phyloP scores from a whole-genome alignment of 2,329 filamentous ascomycete species.

The Alternaria burnsii region DNA sequence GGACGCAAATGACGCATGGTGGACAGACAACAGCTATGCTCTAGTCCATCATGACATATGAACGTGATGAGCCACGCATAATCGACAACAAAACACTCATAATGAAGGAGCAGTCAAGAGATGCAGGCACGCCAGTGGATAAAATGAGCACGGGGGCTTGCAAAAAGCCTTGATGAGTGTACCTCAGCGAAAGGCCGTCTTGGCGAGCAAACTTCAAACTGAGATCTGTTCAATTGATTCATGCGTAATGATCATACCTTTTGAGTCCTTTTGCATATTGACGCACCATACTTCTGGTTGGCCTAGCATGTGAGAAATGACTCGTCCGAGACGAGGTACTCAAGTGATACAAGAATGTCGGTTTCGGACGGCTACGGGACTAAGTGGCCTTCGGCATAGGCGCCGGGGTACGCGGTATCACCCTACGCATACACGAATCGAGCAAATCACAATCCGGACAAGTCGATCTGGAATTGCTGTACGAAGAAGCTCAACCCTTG shows the following conservation, averaged over 20 bases:
- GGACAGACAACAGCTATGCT: too few relatives aligned
- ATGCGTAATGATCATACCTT: not conserved
- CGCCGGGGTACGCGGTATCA: conserved; percentile 20
- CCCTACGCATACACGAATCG: conserved; percentile 10
- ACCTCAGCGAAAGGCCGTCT: too few relatives aligned
- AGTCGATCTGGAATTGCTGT: conserved; percentile 5
- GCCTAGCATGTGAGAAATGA: conserved; percentile 34
- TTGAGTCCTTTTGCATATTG: conserved; percentile 14
- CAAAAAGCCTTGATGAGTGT: too few relatives aligned
- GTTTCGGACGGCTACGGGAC: conserved; percentile 27
- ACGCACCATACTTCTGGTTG: conserved; percentile 25
- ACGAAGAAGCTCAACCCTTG: conserved; percentile 4
- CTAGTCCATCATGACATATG: not conserved
- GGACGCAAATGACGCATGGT: not conserved
- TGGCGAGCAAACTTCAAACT: too few relatives aligned
- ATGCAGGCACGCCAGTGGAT: too few relatives aligned
- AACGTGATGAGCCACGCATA: not conserved
- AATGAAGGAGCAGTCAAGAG: too few relatives aligned
- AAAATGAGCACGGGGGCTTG: too few relatives aligned
- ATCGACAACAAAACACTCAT: not conserved
- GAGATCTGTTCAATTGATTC: not conserved
- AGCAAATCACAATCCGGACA: conserved; percentile 6
- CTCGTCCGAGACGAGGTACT: conserved; percentile 24
- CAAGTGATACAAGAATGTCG: conserved; percentile 26
- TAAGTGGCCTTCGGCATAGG: conserved; percentile 19